Percentiles rank a stretch among this genome's conserved stretches.
Evolutionary conservation across 805 yeast genomes (phyloP).

Genomic region (Wickerhamomyces mucosus): DNA sequence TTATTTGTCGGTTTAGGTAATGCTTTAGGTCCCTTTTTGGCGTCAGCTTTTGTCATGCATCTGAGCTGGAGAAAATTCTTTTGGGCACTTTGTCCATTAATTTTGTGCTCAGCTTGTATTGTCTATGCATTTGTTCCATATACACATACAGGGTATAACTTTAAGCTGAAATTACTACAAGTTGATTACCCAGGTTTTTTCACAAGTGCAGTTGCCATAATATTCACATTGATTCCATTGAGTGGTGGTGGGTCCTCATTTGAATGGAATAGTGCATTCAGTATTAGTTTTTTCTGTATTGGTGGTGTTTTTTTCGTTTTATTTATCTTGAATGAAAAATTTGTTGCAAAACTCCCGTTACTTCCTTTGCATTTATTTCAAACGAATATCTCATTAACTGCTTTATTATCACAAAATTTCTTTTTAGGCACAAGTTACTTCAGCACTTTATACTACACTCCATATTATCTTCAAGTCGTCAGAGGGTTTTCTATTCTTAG

Average conservation of each 20-base stretch:
- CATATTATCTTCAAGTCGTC: conserved; percentile 27
- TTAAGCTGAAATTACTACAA: conserved; percentile 20
- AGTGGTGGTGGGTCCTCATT: conserved; percentile 50
- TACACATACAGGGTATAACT: conserved; percentile 20
- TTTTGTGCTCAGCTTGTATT: conserved; percentile 1
- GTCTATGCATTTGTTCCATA: conserved; percentile 13
- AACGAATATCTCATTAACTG: conserved; percentile 23
- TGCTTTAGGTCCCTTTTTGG: conserved; percentile 32
- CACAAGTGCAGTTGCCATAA: conserved; percentile 37
- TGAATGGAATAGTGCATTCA: conserved; percentile 34
- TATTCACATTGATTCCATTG: conserved; percentile 39
- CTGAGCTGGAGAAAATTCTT: conserved; percentile 32
- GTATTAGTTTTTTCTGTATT: conserved; percentile 25
- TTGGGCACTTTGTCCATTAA: conserved; percentile 27
- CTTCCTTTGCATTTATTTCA: conserved; percentile 39
- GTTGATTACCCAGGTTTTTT: conserved; percentile 46
- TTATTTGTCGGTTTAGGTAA: conserved; percentile 40
- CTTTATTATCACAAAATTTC: conserved; percentile 25
- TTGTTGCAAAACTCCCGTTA: conserved; percentile 41
- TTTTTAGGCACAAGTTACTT: conserved; percentile 40
- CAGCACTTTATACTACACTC: conserved; percentile 36
- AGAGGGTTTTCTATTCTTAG: conserved; percentile 18
- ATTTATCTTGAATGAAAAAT: conserved; percentile 42
- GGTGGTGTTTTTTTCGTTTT: conserved; percentile 28
- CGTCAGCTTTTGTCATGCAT: conserved; percentile 28